Percentiles rank a stretch among this genome's conserved stretches.
Evolutionary conservation across 2,329 filamentous ascomycete genomes (phyloP).

Genomic region (Arthrobotrys sinensis): DNA sequence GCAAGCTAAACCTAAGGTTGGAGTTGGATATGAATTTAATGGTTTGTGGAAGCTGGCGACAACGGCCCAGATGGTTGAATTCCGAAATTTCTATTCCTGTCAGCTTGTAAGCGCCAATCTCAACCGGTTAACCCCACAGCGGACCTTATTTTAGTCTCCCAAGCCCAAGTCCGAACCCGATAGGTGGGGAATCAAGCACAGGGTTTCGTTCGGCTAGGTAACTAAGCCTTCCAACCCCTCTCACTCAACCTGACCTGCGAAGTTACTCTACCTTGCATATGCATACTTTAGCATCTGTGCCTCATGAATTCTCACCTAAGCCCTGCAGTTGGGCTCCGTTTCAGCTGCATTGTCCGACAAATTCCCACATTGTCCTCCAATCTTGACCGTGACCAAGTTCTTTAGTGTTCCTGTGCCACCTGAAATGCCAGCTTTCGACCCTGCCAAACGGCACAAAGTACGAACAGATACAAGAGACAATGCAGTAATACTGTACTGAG

Average conservation of each 20-base stretch:
- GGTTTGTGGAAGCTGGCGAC: background rate
- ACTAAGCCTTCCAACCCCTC: constrained; percentile 34
- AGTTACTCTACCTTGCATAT: constrained; percentile 31
- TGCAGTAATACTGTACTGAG: constrained; percentile 29
- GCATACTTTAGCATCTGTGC: constrained; percentile 36
- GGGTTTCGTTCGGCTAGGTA: constrained; percentile 46
- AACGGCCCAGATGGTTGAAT: constrained; percentile 4
- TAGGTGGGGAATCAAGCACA: background rate
- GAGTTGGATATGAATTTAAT: background rate
- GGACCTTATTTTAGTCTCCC: constrained; percentile 16
- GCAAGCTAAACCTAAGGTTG: background rate
- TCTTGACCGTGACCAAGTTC: constrained; percentile 12
- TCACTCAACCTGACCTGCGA: constrained; percentile 17
- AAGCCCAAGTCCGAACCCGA: background rate
- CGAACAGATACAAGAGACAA: constrained; percentile 9
- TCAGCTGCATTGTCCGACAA: constrained; percentile 40
- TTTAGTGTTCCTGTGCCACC: constrained; percentile 29
- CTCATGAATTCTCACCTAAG: constrained; percentile 51
- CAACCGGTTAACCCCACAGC: constrained; percentile 16
- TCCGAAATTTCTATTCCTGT: constrained; percentile 20
- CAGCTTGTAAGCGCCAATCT: constrained; percentile 24
- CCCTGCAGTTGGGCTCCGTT: constrained; percentile 53
- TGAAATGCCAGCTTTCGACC: background rate
- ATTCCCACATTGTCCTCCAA: constrained; percentile 5
- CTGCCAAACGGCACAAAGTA: constrained; percentile 17